Evolutionary conservation across 2,329 filamentous ascomycete genomes (phyloP).

Genomic region (Madurella mycetomatis): DNA sequence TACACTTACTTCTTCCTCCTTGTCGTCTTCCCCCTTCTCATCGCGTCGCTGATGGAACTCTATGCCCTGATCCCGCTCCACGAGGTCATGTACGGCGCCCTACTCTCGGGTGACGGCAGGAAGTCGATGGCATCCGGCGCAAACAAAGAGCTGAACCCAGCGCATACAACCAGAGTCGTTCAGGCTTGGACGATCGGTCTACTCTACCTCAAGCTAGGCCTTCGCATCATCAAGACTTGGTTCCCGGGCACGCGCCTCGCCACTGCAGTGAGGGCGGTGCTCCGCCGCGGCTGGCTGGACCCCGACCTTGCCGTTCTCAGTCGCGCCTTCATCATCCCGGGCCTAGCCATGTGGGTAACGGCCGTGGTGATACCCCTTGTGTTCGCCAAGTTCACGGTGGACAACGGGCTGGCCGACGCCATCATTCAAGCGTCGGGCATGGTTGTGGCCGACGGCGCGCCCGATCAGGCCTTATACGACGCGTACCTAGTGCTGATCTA

Average conservation of each 20-base stretch:
- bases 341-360: constrained; percentile 54
- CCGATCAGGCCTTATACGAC: constrained; percentile 23
- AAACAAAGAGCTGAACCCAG: constrained; percentile 32
- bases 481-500: constrained; percentile 39
- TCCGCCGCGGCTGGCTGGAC: constrained; percentile 69
- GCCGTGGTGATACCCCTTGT: constrained; percentile 63
- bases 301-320: constrained; percentile 78
- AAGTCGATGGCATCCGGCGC: constrained; percentile 26
- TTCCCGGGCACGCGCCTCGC: constrained; percentile 68
- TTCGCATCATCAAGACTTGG: constrained; percentile 63
- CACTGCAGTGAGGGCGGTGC: constrained; percentile 67
- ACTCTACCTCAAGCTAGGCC: constrained; percentile 78
- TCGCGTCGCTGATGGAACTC: constrained; percentile 76
- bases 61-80: constrained; percentile 85
- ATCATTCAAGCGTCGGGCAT: constrained; percentile 6
- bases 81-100: constrained; percentile 59
- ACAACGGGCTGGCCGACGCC: constrained; percentile 29
- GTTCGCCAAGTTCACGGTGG: constrained; percentile 50
- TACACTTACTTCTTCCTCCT: constrained; percentile 75
- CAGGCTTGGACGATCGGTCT: constrained; percentile 94
- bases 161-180: constrained; percentile 77
- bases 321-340: constrained; percentile 79
- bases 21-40: constrained; percentile 74
- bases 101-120: constrained; percentile 28
- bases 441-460: constrained; percentile 15